phyloP scores from a whole-genome alignment of 2,329 filamentous ascomycete species.

The Talaromyces sp. region DNA sequence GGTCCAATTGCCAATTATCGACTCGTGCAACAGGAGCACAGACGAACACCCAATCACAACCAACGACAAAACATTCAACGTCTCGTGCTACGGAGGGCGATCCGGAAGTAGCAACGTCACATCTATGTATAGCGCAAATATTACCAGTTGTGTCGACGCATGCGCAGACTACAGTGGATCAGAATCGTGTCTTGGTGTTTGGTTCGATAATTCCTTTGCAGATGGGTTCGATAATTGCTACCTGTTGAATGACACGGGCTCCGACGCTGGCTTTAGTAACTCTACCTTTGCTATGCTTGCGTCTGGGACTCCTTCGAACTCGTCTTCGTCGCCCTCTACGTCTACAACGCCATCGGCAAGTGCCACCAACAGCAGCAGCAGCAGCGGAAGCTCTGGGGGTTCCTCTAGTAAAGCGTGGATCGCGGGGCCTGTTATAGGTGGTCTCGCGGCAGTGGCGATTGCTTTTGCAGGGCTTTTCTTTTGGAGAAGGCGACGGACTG shows the following conservation, averaged over 20 bases:
- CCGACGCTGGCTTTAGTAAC: not conserved
- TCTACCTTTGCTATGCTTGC: slow-evolving; percentile 3
- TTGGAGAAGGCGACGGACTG: not conserved
- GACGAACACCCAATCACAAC: not conserved
- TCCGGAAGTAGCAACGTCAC: not conserved
- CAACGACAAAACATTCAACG: not conserved
- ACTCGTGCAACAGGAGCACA: not conserved
- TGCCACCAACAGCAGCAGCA: not conserved
- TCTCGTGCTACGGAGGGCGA: not conserved
- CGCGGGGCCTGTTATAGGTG: slow-evolving; percentile 2
- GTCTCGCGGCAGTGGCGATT: not conserved
- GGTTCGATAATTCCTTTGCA: slow-evolving; percentile 3
- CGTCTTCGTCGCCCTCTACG: not conserved
- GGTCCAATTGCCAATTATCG: not conserved
- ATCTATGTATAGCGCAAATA: slow-evolving; percentile 6
- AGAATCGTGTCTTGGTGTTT: slow-evolving; percentile 1
- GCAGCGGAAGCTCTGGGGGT: not conserved
- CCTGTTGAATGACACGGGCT: not conserved
- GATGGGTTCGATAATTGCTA: slow-evolving; percentile 9
- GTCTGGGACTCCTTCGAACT: not conserved
- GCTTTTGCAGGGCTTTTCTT: not conserved
- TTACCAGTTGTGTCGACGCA: not conserved
- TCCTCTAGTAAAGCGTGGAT: slow-evolving; percentile 5
- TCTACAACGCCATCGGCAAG: not conserved
- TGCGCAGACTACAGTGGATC: slow-evolving; percentile 1